Evolutionary conservation across 768 basidiomycete species (phyloP).

Genomic region (Russula foetens): DNA sequence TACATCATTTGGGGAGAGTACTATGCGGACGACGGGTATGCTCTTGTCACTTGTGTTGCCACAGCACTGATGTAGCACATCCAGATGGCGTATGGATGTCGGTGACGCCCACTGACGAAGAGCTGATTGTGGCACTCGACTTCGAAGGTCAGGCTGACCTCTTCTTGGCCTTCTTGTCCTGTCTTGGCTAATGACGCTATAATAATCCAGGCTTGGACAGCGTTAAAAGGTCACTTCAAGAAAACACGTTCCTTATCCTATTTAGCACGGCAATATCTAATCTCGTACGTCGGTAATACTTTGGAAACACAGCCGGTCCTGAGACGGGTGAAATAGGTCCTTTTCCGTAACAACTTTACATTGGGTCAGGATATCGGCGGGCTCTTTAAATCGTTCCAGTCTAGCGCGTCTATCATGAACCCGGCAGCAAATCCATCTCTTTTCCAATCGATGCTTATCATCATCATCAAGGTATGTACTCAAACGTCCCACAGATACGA

Average conservation of each 20-base stretch:
- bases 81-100: slow-evolving; percentile 60
- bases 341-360: slow-evolving; percentile 60
- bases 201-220: slow-evolving; percentile 44
- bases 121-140: slow-evolving; percentile 50
- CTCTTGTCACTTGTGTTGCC: too few species aligned
- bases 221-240: slow-evolving; percentile 54
- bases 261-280: slow-evolving; percentile 63
- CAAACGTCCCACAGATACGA: too few species aligned
- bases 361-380: slow-evolving; percentile 52
- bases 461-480: slow-evolving; percentile 49
- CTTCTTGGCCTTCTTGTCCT: too few species aligned
- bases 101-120: slow-evolving; percentile 49
- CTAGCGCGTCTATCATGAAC: slow-evolving; percentile 47
- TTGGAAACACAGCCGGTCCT: neutral
- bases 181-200: neutral
- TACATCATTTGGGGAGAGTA: slow-evolving; percentile 57
- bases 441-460: slow-evolving; percentile 49
- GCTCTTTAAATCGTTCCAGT: slow-evolving; percentile 54
- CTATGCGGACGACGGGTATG: slow-evolving; percentile 49
- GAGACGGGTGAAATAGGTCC: slow-evolving; percentile 35
- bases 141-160: slow-evolving; percentile 42
- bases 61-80: neutral
- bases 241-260: slow-evolving; percentile 52
- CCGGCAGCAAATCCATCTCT: slow-evolving; percentile 49
- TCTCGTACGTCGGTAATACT: slow-evolving; percentile 30